Evolutionary conservation across 2,329 filamentous ascomycete species (phyloP), one percentile per base, ranked within the genome.

Genomic region (Tolypocladium endophyticum): DNA sequence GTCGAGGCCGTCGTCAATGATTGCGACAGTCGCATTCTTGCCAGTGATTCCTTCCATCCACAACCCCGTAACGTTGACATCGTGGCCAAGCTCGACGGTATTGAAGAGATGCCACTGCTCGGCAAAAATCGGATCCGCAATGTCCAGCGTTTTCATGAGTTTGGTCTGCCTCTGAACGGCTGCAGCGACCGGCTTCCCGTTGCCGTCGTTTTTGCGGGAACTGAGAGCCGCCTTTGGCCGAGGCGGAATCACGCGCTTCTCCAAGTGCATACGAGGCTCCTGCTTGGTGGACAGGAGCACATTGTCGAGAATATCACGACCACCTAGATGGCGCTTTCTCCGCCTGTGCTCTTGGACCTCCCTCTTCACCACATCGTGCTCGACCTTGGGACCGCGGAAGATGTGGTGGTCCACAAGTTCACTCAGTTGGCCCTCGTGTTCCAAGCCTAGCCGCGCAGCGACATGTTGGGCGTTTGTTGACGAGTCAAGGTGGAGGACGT

Each of bases 61-160:
- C 7, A 97, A 81, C 16, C 87, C 91, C 0, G 92, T 96, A n/a
- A 97, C 92, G 68, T 99, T 99, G 69, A 99, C 83, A 71, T 99
- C 94, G 74, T 97, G 90, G 7, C 92, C 93, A 0, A 85, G 71
- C 66, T 96, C 86, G 7, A 88, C 71, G 0, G 88, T 80, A 71
- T 99, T 99, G 77, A 89, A 87, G 55, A 99, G 78, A 80, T 99
- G 94, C 94, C 94, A 99, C 74, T 99, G 94, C 60, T 95, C 88
- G 50, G 83, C 80, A 74, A 97, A 99, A 58, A 96, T 96, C 23
- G 94, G 94, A 69, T 99, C 94, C 38, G 78, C 73, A 64, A 99
- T 97, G 18, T 80, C 79, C n/a, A 99, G 79, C 2, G 79, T 77
- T 57, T 79, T 73, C 65, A 86, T 86, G 55, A 95, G 76, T 6